A percentile compares a stretch with the other conserved stretches of the same genome.
Evolutionary conservation across 2,329 filamentous ascomycete genomes (phyloP).

Genomic region (Aspergillus brunneoviolaceus): DNA sequence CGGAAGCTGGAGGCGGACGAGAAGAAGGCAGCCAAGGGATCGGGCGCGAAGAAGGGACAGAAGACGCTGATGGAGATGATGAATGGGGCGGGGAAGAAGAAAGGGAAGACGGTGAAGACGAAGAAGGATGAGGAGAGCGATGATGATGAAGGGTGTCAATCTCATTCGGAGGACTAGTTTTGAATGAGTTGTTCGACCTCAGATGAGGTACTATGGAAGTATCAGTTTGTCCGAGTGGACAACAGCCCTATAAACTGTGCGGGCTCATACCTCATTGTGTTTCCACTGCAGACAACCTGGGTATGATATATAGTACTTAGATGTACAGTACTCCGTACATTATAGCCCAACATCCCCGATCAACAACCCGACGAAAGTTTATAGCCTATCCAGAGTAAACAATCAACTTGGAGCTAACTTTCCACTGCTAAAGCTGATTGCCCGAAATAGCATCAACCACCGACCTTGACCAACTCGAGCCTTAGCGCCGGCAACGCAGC

Average conservation of each 20-base stretch:
- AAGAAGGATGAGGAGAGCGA: slow-evolving; percentile 12
- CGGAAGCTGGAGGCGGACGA: slow-evolving; percentile 65
- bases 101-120: slow-evolving; percentile 6
- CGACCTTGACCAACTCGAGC: not conserved
- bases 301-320: too few relatives aligned
- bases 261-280: too few relatives aligned
- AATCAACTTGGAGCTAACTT: too few relatives aligned
- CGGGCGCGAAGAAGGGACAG: slow-evolving; percentile 43
- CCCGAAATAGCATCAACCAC: too few relatives aligned
- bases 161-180: slow-evolving; percentile 8
- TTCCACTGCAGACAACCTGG: too few relatives aligned
- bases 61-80: slow-evolving; percentile 39
- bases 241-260: not conserved
- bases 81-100: slow-evolving; percentile 21
- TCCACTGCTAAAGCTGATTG: too few relatives aligned
- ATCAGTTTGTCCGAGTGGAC: not conserved
- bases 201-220: not conserved
- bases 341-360: too few relatives aligned
- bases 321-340: too few relatives aligned
- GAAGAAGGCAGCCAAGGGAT: slow-evolving; percentile 49
- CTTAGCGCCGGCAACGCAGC: not conserved
- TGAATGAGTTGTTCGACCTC: not conserved
- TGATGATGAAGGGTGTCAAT: slow-evolving; percentile 25
- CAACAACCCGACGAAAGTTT: too few relatives aligned
- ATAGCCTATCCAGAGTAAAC: too few relatives aligned